Evolutionary conservation across 2,329 filamentous ascomycete genomes (phyloP).

Genomic region (Chaetomium globosum): DNA sequence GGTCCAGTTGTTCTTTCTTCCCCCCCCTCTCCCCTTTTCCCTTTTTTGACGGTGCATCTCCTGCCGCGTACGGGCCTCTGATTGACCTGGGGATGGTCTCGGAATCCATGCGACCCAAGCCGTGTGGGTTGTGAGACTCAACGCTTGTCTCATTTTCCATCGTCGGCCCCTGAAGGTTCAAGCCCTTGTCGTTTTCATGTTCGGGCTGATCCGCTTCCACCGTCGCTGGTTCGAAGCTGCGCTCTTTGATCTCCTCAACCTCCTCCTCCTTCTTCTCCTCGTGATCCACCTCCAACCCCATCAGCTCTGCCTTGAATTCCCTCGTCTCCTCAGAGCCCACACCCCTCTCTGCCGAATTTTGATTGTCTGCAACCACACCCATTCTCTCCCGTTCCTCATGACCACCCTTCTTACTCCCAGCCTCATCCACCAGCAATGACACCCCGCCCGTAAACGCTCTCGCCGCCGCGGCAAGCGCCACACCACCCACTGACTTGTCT

Average conservation of each 20-base stretch:
- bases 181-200: neutral
- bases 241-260: slow-evolving; percentile 1
- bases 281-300: neutral
- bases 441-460: slow-evolving; percentile 40
- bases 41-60: slow-evolving; percentile 6
- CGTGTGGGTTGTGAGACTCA: slow-evolving; percentile 1
- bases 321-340: slow-evolving; percentile 7
- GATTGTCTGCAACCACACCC: slow-evolving; percentile 19
- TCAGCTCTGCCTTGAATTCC: neutral
- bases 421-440: slow-evolving; percentile 44
- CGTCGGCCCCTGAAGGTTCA: slow-evolving; percentile 10
- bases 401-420: slow-evolving; percentile 43
- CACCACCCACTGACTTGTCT: slow-evolving; percentile 25
- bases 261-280: slow-evolving; percentile 7
- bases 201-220: slow-evolving; percentile 2
- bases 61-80: slow-evolving; percentile 27
- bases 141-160: slow-evolving; percentile 3
- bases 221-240: neutral
- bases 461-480: slow-evolving; percentile 38
- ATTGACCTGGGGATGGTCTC: slow-evolving; percentile 38
- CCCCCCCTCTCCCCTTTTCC: slow-evolving; percentile 20
- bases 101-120: slow-evolving; percentile 41
- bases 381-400: slow-evolving; percentile 42
- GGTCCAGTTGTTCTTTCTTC: slow-evolving; percentile 26
- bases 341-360: slow-evolving; percentile 16